These are phyloP conservation scores for Nothopassalora personata DNA, from an alignment of 2,329 filamentous ascomycete genomes.

Conservation along the genomic window DNA sequence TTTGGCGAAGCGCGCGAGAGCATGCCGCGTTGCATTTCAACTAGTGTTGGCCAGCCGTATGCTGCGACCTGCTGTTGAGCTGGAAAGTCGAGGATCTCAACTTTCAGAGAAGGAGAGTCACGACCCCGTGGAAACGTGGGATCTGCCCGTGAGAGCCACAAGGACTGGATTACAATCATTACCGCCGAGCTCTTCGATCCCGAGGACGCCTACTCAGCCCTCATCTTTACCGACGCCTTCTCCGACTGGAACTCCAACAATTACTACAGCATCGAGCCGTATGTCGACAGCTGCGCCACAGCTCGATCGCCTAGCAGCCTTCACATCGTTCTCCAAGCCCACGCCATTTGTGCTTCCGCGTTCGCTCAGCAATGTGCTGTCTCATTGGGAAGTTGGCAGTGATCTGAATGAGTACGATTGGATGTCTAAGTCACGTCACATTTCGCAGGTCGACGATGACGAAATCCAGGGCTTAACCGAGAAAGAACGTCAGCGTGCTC, in stretches of 20 bases:
- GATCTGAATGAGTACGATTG: constrained; percentile 40
- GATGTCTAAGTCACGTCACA: constrained; percentile 30
- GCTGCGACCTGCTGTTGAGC: constrained; percentile 3
- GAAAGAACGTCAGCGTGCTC: constrained; percentile 34
- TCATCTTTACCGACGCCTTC: constrained; percentile 29
- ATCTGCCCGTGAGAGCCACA: constrained; percentile 15
- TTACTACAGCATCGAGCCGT: constrained; percentile 24
- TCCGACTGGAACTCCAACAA: constrained; percentile 28
- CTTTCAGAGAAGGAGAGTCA: constrained; percentile 1
- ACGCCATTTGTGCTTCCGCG: constrained; percentile 25
- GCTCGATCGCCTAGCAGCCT: constrained; percentile 33
- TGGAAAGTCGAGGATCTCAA: constrained; percentile 4
- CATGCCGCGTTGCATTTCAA: constrained; percentile 31
- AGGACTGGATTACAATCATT: background rate
- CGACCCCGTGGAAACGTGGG: constrained; percentile 5
- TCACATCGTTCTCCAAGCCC: constrained; percentile 33
- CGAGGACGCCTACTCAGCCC: constrained; percentile 8
- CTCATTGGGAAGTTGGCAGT: constrained; percentile 38
- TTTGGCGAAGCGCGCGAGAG: constrained; percentile 29
- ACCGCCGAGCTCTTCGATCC: background rate
- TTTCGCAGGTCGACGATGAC: constrained; percentile 24
- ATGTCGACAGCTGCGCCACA: constrained; percentile 27
- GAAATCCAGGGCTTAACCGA: constrained; percentile 35
- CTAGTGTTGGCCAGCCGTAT: constrained; percentile 33
- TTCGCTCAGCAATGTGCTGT: constrained; percentile 34